Base-by-base conservation (phyloP, 805 yeast species). In the fission yeast (Schizosaccharomyces pombe) region DNA sequence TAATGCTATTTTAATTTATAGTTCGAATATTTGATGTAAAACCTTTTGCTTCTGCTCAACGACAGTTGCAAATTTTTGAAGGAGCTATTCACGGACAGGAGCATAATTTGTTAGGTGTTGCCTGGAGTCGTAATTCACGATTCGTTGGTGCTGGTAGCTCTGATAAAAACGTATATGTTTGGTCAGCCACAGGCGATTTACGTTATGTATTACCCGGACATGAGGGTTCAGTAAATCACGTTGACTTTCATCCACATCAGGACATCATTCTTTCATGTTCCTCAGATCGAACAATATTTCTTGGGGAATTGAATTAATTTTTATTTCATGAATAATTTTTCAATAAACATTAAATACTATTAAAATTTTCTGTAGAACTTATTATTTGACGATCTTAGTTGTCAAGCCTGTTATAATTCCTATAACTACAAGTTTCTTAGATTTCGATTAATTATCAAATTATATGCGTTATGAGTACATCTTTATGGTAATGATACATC, bases 201-300 rank as follows among this genome's bases (percentile, higher is more conserved):
- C 4, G 66, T 70, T 52, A 77, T n/a, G 30, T 79, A 59, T 63
- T 72, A 8, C 67, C 70, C 2, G 87, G 86, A 1, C 87, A 83
- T 60, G 58, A 4, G 82, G 85, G 0, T 65, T 66, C 0, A 65
- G 72, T 12, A 37, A 1, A 70, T 79, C 16, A 65, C 77, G 3
- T 75, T 82, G 3, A 66, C 69, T 4, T 86, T 79, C 62, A 78
- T 81, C 0, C 67, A 73, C 2, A 60, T 80, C 4, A 71, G 80
- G 5, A 64, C 79, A 56, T 58, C 39, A 54, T 59, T 28, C 31
- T 59, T 29, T 55, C 55, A 22, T 60, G 49, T 16, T 60, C 60
- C 12, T 56, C 57, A 9, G 62, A 60, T 39, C 26, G 57, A 39
- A 58, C 61, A 16, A 32, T 60, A 33, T 52, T 60, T 56, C 56